Percentiles rank a stretch among this genome's conserved stretches.
Conservation (phyloP, 2,329 filamentous ascomycete species). For the Sarocladium kiliense region DNA sequence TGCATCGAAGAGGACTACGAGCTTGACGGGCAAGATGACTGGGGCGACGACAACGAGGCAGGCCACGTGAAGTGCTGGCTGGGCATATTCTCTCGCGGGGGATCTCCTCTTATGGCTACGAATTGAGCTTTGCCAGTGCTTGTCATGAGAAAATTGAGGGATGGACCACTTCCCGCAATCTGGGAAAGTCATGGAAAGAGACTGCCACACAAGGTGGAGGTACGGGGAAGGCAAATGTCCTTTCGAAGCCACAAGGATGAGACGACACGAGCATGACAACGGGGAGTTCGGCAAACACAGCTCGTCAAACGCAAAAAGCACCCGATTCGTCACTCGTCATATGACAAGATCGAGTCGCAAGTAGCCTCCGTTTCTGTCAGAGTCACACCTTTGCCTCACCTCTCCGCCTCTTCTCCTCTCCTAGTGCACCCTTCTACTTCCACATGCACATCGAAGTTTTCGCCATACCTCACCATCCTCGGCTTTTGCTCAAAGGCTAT, state of each 20-base stretch:
- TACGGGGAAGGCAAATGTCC: too few relatives aligned
- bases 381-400: not conserved
- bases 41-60: conserved; percentile 51
- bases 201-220: too few relatives aligned
- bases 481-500: not conserved
- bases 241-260: too few relatives aligned
- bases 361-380: not conserved
- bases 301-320: not conserved
- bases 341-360: conserved; percentile 8
- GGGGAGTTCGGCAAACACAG: not conserved
- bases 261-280: not conserved
- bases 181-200: too few relatives aligned
- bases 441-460: not conserved
- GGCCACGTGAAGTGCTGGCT: conserved; percentile 61
- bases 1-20: conserved; percentile 52
- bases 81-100: conserved; percentile 49
- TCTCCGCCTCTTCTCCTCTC: not conserved
- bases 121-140: conserved; percentile 4
- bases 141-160: too few relatives aligned
- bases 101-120: conserved; percentile 13
- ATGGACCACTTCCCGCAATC: too few relatives aligned
- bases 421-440: not conserved
- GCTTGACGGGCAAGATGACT: conserved; percentile 68
- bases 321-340: conserved; percentile 1
- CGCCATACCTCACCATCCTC: too few relatives aligned